Evolutionary conservation across 148 eudicot genomes (phyloP).

Genomic region (Rhododendron kiyosumense): DNA sequence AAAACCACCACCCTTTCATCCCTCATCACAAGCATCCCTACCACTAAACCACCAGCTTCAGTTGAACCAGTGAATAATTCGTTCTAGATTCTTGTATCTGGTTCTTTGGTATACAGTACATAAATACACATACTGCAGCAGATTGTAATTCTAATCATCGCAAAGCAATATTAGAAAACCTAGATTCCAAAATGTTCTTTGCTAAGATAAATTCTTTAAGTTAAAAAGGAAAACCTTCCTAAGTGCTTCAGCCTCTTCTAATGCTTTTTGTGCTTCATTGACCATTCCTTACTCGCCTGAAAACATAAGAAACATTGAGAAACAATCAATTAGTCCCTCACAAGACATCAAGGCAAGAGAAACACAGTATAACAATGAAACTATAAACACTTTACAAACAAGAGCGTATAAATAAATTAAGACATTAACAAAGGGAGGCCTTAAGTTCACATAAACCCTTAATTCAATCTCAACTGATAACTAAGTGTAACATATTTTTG

Average conservation of each 20-base stretch:
- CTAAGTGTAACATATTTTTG: neutral
- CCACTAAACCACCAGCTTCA: neutral
- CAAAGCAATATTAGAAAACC: neutral
- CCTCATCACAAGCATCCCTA: neutral
- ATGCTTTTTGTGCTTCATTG: slow-evolving; percentile 88
- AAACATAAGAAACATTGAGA: slow-evolving; percentile 11
- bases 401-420: neutral
- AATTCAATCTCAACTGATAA: too few species aligned
- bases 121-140: neutral
- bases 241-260: slow-evolving; percentile 96
- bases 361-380: too few species aligned
- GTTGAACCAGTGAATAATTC: neutral
- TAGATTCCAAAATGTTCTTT: neutral
- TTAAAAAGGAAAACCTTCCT: slow-evolving; percentile 50
- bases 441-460: too few species aligned
- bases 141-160: neutral
- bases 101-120: neutral
- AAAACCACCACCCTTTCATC: neutral
- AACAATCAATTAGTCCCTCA: neutral
- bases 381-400: neutral
- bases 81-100: neutral
- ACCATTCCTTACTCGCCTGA: slow-evolving; percentile 96
- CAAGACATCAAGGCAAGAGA: neutral
- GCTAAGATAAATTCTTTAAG: neutral
- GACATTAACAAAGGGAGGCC: neutral